A percentile compares a stretch with the other conserved stretches of the same genome.
These are phyloP conservation scores for Candida berthetii DNA, from an alignment of 805 yeast species.

Conservation along the genomic window DNA sequence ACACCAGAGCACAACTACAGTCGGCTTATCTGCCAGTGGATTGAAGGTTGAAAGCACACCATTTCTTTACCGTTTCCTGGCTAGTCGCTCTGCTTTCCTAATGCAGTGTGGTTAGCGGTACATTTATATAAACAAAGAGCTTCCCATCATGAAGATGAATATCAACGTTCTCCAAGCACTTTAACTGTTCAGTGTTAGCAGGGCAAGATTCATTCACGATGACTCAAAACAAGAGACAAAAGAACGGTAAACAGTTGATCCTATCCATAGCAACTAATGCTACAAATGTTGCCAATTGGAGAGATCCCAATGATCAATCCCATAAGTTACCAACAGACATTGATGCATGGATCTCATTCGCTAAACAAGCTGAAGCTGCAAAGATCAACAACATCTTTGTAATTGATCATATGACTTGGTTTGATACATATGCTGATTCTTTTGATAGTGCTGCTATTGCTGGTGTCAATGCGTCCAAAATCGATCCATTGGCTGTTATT, in stretches of 20 bases:
- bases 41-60: too few relatives aligned
- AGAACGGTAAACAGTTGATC: neutral
- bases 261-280: neutral
- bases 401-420: constrained; percentile 30
- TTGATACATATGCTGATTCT: constrained; percentile 26
- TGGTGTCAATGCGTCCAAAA: constrained; percentile 19
- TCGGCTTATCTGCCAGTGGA: too few relatives aligned
- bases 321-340: constrained; percentile 1
- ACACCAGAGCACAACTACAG: too few relatives aligned
- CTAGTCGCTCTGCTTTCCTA: too few relatives aligned
- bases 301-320: constrained; percentile 25
- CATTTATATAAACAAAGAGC: too few relatives aligned
- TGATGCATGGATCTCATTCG: constrained; percentile 29
- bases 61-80: too few relatives aligned
- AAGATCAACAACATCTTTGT: constrained; percentile 26
- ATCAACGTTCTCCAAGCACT: too few relatives aligned
- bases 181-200: too few relatives aligned
- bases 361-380: constrained; percentile 26
- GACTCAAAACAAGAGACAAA: neutral
- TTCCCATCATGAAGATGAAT: too few relatives aligned
- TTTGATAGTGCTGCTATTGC: constrained; percentile 21
- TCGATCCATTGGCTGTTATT: constrained; percentile 25
- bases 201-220: too few relatives aligned
- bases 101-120: too few relatives aligned
- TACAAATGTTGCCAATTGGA: neutral